phyloP scores from a whole-genome alignment of 768 basidiomycete species.

The Baorangia bicolor region DNA sequence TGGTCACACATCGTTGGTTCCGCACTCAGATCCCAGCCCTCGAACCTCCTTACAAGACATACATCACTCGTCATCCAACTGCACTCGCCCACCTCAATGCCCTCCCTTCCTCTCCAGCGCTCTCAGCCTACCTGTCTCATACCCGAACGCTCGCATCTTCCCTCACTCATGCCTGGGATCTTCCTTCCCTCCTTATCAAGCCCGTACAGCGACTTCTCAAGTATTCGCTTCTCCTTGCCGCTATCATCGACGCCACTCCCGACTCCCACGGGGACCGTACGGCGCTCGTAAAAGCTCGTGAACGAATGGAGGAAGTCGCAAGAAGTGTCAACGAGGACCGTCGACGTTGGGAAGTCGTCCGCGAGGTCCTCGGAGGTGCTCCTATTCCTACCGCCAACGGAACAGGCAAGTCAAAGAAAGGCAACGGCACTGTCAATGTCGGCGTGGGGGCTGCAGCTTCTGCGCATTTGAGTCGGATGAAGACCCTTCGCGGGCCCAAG shows the following conservation, averaged over 20 bases:
- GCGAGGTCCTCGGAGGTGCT: conserved; percentile 57
- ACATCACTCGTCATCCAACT: conserved; percentile 77
- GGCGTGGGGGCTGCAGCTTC: conserved; percentile 49
- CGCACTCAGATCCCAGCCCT: conserved; percentile 59
- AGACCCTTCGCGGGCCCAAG: conserved; percentile 42
- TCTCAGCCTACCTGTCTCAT: conserved; percentile 62
- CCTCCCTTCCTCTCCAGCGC: conserved; percentile 42
- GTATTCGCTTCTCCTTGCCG: conserved; percentile 81
- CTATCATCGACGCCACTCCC: conserved; percentile 75
- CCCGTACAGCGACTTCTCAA: conserved; percentile 96
- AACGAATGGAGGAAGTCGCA: conserved; percentile 69
- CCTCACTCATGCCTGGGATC: conserved; percentile 88
- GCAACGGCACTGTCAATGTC: conserved; percentile 39
- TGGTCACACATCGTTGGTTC: neutral
- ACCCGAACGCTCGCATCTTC: conserved; percentile 66
- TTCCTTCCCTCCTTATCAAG: conserved; percentile 92
- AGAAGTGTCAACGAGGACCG: conserved; percentile 77
- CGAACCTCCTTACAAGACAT: conserved; percentile 71
- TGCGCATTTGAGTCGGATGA: conserved; percentile 63
- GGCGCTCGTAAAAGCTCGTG: conserved; percentile 28
- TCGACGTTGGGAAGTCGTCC: conserved; percentile 74
- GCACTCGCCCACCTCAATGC: conserved; percentile 67
- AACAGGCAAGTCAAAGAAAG: conserved; percentile 39
- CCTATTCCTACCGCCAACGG: conserved; percentile 38
- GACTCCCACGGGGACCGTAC: conserved; percentile 63